Evolutionary conservation across 169 alveolate species (phyloP).

Genomic region (Cryptosporidium ubiquitum): DNA sequence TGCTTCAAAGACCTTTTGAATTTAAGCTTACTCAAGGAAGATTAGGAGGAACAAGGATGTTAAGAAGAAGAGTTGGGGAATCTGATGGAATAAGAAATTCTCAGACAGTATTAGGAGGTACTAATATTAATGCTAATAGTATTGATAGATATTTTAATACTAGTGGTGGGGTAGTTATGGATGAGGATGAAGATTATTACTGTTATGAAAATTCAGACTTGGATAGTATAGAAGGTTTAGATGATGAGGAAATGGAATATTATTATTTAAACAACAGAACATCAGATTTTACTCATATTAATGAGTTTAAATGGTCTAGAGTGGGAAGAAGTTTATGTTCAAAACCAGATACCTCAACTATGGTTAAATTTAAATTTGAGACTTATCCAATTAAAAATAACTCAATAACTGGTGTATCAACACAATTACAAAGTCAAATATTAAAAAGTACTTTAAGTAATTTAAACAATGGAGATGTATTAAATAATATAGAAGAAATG

Average conservation of each 20-base stretch:
- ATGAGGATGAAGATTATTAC: too few species aligned
- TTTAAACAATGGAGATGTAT: neutral
- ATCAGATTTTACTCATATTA: constrained; percentile 1
- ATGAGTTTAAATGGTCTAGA: constrained; percentile 62
- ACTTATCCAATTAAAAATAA: constrained; percentile 50
- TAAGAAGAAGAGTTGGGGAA: neutral
- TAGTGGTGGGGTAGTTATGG: too few species aligned
- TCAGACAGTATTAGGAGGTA: too few species aligned
- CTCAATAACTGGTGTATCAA: constrained; percentile 19
- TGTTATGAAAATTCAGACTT: constrained; percentile 12
- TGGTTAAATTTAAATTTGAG: constrained; percentile 32
- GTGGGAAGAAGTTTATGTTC: constrained; percentile 55
- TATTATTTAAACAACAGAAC: neutral
- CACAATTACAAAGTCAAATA: neutral
- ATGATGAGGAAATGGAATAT: constrained; percentile 60
- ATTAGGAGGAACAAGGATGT: neutral
- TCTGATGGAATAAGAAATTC: neutral
- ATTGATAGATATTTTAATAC: neutral
- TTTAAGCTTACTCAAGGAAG: constrained; percentile 3
- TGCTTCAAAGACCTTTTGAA: constrained; percentile 40
- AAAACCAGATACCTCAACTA: constrained; percentile 42
- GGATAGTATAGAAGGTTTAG: constrained; percentile 18
- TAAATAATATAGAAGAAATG: constrained; percentile 7
- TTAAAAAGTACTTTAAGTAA: neutral
- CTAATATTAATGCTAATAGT: too few species aligned